Evolutionary conservation across 441 rosid species (phyloP), one percentile per base, ranked within the genome.

Genomic region (Breynia disticha): DNA sequence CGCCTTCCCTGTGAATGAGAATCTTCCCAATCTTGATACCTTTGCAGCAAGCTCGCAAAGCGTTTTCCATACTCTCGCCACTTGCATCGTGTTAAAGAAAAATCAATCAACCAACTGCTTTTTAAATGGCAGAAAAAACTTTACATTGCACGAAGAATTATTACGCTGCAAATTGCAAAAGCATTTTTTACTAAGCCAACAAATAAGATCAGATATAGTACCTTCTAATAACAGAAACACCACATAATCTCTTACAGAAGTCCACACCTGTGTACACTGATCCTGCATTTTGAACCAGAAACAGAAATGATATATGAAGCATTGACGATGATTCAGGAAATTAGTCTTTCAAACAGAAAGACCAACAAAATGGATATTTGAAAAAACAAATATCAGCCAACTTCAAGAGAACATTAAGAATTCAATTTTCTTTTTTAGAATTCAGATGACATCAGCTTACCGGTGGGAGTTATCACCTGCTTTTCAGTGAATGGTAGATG

Each of bases 21-120:
- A 91, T 88, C 76, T 91, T 91, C 66, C 95, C 96, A 8, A 91
- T 91, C 81, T 91, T 87, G 79, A 91, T 91, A 42, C 96, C 98
- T 74, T 91, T 87, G 71, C 96, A 91, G 54, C 98, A 91, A 19
- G 98, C 98, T 48, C 98, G 81, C 64, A 87, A 66, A 32, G 98
- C 98, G 63, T 91, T 91, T 72, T 91, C 96, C 98, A 91, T 91
- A 66, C 98, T 91, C 79, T 91, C 98, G 16, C 98, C 98, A 59
- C 96, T 90, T 68, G 55, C 24, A 67, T 61, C 39, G 38, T 24
- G 39, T 60, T 50, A 48, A 47, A 48, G n/a, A 57, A 54, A 24
- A 24, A 24, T 24, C 7, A 24, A 24, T 24, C 7, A 24, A 24
- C 32, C 32, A 7, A 7, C 32, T 24, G 32, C 32, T 24, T 24